Conservation (phyloP, 257 asterid genomes). For the Cordia subcordata region DNA sequence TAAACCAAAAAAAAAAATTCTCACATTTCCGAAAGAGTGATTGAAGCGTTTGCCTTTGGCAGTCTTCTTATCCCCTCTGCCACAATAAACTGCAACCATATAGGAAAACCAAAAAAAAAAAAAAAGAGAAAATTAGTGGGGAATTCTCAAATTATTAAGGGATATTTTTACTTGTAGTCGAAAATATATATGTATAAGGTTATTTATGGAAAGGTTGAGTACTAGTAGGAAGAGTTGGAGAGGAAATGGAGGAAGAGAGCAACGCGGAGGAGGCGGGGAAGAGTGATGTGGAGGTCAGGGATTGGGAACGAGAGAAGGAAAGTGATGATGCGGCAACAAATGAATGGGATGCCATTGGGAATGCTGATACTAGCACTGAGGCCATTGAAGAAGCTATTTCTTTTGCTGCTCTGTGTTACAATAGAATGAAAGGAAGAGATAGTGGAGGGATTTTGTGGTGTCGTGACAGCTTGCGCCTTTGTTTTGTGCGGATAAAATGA, state of each 20-base stretch:
- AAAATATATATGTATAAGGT: not conserved
- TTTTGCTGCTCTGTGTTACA: not conserved
- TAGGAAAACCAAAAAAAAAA: not conserved
- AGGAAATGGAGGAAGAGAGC: constrained; percentile 20
- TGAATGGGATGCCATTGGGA: constrained; percentile 51
- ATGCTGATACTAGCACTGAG: constrained; percentile 55
- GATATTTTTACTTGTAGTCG: not conserved
- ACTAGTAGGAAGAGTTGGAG: constrained; percentile 54
- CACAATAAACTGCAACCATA: constrained; percentile 62
- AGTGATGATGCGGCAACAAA: constrained; percentile 29
- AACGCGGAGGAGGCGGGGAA: constrained; percentile 28
- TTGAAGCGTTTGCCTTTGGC: constrained; percentile 94
- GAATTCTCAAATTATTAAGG: not conserved
- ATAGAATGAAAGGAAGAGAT: not conserved
- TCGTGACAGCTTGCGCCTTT: too few relatives aligned
- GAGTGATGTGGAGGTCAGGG: constrained; percentile 25
- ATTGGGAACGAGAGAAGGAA: constrained; percentile 47
- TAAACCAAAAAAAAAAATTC: constrained; percentile 8
- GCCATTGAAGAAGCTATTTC: constrained; percentile 42
- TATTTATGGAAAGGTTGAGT: constrained; percentile 18
- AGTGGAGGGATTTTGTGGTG: not conserved
- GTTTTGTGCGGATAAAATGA: constrained; percentile 7
- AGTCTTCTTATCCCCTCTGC: constrained; percentile 95
- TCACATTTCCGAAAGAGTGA: constrained; percentile 91
- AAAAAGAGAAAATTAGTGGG: not conserved